Percentiles rank a stretch among this genome's conserved stretches.
Evolutionary conservation across 2,329 filamentous ascomycete species (phyloP).

Genomic region (Alternaria arborescens): DNA sequence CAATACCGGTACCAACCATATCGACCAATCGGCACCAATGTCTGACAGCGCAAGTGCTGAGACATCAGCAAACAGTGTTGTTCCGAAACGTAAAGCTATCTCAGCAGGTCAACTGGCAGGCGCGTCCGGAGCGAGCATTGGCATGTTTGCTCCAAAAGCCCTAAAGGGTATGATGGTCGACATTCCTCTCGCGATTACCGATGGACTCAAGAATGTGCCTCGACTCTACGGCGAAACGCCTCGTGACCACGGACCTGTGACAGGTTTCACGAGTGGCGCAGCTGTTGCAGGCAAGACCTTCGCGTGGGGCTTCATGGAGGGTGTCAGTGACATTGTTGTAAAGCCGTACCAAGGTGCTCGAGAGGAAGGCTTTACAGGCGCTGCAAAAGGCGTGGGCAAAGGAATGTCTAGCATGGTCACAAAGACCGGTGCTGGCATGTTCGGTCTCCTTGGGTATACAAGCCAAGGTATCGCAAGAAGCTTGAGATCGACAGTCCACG

Average conservation of each 20-base stretch:
- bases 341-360: conserved; percentile 74
- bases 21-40: background rate
- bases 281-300: conserved; percentile 78
- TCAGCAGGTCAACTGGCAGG: conserved; percentile 11
- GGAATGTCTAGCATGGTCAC: conserved; percentile 29
- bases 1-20: background rate
- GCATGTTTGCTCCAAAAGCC: conserved; percentile 17
- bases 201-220: conserved; percentile 84
- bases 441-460: conserved; percentile 28
- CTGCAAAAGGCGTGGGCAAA: conserved; percentile 53
- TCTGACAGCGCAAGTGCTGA: background rate
- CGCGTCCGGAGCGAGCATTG: conserved; percentile 21
- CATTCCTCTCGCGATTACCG: conserved; percentile 60
- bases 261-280: conserved; percentile 74
- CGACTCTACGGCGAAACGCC: conserved; percentile 82
- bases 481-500: background rate
- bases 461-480: conserved; percentile 2
- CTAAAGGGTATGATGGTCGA: conserved; percentile 62
- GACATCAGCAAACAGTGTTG: background rate
- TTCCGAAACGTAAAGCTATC: background rate
- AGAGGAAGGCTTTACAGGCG: conserved; percentile 68
- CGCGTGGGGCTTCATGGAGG: conserved; percentile 76
- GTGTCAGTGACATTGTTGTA: conserved; percentile 76
- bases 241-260: conserved; percentile 75
- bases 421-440: conserved; percentile 26